phyloP scores from a whole-genome alignment of 2,329 filamentous ascomycete genomes.

The Aspergillus carbonarius region DNA sequence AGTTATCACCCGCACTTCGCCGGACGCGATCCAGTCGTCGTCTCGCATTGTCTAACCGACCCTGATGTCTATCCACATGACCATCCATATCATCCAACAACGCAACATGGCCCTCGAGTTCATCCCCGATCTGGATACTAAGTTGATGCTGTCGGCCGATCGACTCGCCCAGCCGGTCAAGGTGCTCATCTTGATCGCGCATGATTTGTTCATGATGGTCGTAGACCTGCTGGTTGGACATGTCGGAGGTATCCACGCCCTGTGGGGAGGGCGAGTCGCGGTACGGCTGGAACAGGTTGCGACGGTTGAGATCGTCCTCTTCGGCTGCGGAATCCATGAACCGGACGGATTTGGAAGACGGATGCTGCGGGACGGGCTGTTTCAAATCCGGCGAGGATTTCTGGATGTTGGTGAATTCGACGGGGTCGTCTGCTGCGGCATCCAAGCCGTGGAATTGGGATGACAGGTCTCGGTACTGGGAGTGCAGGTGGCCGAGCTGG shows the following conservation, averaged over 20 bases:
- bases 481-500: conserved; percentile 66
- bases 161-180: conserved; percentile 82
- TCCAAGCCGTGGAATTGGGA: conserved; percentile 74
- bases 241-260: conserved; percentile 50
- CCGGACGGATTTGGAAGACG: conserved; percentile 71
- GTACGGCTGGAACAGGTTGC: conserved; percentile 59
- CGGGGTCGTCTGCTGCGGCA: conserved; percentile 17
- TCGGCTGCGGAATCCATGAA: conserved; percentile 68
- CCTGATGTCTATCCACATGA: conserved; percentile 76
- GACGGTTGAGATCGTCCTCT: conserved; percentile 55
- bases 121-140: conserved; percentile 93
- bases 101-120: conserved; percentile 85
- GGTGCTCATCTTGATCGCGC: conserved; percentile 85
- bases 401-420: conserved; percentile 63
- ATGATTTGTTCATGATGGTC: conserved; percentile 78
- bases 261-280: conserved; percentile 57
- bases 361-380: conserved; percentile 46
- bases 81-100: conserved; percentile 88
- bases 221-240: conserved; percentile 85
- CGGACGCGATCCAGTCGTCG: conserved; percentile 70
- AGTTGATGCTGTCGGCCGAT: conserved; percentile 89
- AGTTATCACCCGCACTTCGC: conserved; percentile 75
- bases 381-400: conserved; percentile 42
- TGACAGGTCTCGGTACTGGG: conserved; percentile 73
- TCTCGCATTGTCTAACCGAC: conserved; percentile 71